Conservation (phyloP, 2,329 filamentous ascomycete genomes). For the Cordyceps pruinosa region DNA sequence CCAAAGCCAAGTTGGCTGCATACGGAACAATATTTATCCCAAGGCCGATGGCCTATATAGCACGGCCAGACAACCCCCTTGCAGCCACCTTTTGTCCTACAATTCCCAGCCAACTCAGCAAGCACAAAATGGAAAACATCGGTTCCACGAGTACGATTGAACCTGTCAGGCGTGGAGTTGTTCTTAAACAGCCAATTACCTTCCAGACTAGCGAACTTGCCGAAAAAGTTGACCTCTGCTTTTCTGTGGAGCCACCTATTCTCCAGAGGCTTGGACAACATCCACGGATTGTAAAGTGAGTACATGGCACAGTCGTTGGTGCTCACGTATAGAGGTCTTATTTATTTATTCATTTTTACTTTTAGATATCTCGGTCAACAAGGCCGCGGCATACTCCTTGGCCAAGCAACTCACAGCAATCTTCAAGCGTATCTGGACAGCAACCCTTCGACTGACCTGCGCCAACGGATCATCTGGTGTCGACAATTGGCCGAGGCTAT, state of each 20-base stretch:
- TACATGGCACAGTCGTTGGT: not conserved
- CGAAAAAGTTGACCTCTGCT: not conserved
- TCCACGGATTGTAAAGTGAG: slow-evolving; percentile 2
- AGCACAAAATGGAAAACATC: not conserved
- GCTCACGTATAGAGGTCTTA: not conserved
- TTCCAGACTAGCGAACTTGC: not conserved
- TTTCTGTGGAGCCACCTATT: not conserved
- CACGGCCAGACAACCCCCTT: no score
- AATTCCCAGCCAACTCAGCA: no score
- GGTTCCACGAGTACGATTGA: slow-evolving; percentile 3
- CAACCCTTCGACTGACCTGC: slow-evolving; percentile 1
- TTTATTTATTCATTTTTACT: no score
- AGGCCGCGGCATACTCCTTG: not conserved
- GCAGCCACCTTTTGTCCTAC: no score
- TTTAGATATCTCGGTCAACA: not conserved
- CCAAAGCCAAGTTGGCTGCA: no score
- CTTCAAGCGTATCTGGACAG: slow-evolving; percentile 14
- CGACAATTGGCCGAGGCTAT: slow-evolving; percentile 24
- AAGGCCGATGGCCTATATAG: no score
- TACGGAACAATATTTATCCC: no score
- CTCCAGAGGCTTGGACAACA: slow-evolving; percentile 3
- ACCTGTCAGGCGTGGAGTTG: not conserved
- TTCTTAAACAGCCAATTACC: not conserved
- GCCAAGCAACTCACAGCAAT: slow-evolving; percentile 13
- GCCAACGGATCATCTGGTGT: slow-evolving; percentile 20